Conservation (phyloP, 2,329 filamentous ascomycete species). For the Stemphylium lycopersici region DNA sequence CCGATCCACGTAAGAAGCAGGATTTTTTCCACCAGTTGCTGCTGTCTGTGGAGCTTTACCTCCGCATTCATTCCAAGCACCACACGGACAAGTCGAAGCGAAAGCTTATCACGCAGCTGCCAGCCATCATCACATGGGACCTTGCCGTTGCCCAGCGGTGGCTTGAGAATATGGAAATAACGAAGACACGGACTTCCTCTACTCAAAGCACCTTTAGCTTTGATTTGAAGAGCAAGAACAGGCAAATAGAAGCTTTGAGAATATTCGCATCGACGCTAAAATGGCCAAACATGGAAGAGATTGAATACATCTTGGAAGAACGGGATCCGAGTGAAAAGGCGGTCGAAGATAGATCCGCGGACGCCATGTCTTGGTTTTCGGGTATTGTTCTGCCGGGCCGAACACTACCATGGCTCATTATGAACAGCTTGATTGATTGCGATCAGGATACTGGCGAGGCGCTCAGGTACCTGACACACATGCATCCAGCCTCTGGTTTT, state of each 20-base stretch:
- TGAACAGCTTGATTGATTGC: constrained; percentile 78
- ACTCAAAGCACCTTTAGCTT: constrained; percentile 60
- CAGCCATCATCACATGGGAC: constrained; percentile 74
- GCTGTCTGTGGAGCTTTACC: constrained; percentile 72
- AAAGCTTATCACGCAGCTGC: constrained; percentile 68
- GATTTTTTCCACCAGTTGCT: constrained; percentile 80
- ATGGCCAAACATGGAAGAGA: constrained; percentile 74
- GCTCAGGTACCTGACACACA: constrained; percentile 70
- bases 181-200: constrained; percentile 60
- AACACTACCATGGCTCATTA: constrained; percentile 74
- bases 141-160: constrained; percentile 75
- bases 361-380: constrained; percentile 79
- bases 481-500: constrained; percentile 73
- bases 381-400: constrained; percentile 74
- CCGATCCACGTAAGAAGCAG: constrained; percentile 64
- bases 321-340: constrained; percentile 57
- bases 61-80: constrained; percentile 68
- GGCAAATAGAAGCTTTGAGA: constrained; percentile 71
- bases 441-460: constrained; percentile 71
- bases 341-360: constrained; percentile 68
- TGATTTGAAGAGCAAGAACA: constrained; percentile 68
- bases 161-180: constrained; percentile 72
- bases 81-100: constrained; percentile 69
- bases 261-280: constrained; percentile 75
- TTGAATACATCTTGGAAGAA: constrained; percentile 67